Base-by-base conservation (phyloP, 1,284 basidiomycete genomes). In the Grifola frondosa region DNA sequence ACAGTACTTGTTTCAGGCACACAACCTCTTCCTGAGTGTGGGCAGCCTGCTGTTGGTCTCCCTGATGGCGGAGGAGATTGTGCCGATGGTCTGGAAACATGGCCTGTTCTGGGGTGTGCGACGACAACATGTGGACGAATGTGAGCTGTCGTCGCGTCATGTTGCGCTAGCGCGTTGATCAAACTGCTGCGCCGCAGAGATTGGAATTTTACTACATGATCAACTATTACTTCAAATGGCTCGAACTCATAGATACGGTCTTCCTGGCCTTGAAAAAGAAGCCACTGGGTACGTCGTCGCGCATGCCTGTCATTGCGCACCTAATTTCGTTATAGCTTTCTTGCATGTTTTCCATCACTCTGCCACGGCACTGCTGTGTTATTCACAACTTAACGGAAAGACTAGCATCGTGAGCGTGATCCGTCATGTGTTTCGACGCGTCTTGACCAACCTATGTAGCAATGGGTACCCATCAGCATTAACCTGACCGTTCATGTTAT, bases 221-320 rank as follows among this genome's bases (percentile, higher is more conserved):
- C 76, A 99, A 98, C 77, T 99, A 98, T 74, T 92, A 86, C 69
- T 91, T 96, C 81, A 94, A 96, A 68, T 94, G 93, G 63, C 68
- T 94, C 52, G 95, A 98, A 71, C 81, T 97, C 46, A 66, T 96
- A 50, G 96, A 98, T 75, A 97, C 96, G 6, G 79, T 97, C 53
- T 98, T 98, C 79, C 83, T 99, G 56, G 91, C 91, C n/a, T 73
- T 96, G 60, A 98, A 97, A 81, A 97, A 97, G 79, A 97, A 98
- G 71, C 91, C 92, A 21, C 77, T 98, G 41, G 88, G 92, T 94
- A 60, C 52, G 81, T 68, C 16, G 33, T 36, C 39, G 36, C 37
- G 17, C 29, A 16, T 39, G 30, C 22, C 37, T 38, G 40, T 37
- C n/a, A 20, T 25, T 2, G 17, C 19, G 25, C 11, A 37, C 21